Conservation (phyloP, 495 filamentous ascomycete genomes). For the Cercophora samala region DNA sequence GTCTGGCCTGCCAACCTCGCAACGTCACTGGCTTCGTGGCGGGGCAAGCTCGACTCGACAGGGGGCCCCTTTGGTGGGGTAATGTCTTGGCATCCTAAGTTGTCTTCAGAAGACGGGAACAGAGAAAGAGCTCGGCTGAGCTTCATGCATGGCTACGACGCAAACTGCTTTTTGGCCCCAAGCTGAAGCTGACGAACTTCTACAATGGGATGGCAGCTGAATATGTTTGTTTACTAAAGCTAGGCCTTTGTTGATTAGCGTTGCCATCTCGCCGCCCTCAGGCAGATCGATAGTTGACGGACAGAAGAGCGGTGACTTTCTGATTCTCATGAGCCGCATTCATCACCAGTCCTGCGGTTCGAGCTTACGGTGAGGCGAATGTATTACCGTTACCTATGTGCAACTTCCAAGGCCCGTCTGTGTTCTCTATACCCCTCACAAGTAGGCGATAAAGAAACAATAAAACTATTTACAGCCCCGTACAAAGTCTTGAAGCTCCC, state of each 20-base stretch:
- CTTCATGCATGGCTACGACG: not conserved
- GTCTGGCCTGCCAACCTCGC: conserved; percentile 10
- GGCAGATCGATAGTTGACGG: conserved; percentile 11
- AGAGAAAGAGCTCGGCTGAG: not conserved
- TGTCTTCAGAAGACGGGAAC: not conserved
- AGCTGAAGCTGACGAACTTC: conserved; percentile 10
- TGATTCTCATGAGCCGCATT: not conserved
- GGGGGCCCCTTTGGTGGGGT: conserved; percentile 23
- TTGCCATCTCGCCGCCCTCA: conserved; percentile 13
- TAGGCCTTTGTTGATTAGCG: conserved; percentile 9
- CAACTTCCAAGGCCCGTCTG: not conserved
- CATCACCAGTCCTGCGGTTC: not conserved
- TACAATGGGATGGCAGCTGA: conserved; percentile 12
- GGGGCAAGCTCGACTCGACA: not conserved
- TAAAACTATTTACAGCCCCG: too few relatives aligned
- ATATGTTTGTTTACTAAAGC: conserved; percentile 9
- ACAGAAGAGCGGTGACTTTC: not conserved
- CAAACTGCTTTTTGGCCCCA: conserved; percentile 1
- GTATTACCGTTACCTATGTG: not conserved
- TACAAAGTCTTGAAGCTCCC: not conserved
- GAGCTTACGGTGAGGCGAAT: not conserved
- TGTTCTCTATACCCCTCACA: not conserved
- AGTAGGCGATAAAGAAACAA: not conserved
- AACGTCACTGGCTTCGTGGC: conserved; percentile 25
- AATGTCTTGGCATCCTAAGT: not conserved